Evolutionary conservation across 2,329 filamentous ascomycete species (phyloP).

Genomic region (Cladosporium sphaerospermum): DNA sequence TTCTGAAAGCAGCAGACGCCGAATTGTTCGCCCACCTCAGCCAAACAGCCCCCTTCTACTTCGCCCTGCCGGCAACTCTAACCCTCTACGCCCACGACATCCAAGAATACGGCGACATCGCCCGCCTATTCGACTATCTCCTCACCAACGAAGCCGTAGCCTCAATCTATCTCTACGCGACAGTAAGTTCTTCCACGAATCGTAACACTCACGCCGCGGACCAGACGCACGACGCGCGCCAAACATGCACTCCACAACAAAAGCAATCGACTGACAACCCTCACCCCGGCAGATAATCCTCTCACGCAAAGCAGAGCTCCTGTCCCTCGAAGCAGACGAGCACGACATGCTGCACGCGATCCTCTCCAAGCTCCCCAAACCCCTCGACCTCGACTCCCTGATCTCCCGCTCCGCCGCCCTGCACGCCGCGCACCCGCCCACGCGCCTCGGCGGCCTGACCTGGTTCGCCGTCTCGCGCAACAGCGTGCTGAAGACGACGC

Average conservation of each 20-base stretch:
- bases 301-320: slow-evolving; percentile 72
- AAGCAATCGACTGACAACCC: neutral
- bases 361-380: slow-evolving; percentile 77
- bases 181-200: slow-evolving; percentile 26
- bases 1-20: slow-evolving; percentile 67
- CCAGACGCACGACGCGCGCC: too few relatives aligned
- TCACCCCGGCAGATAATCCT: slow-evolving; percentile 60
- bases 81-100: slow-evolving; percentile 98
- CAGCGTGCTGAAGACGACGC: slow-evolving; percentile 82
- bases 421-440: slow-evolving; percentile 63
- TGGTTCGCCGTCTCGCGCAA: slow-evolving; percentile 68
- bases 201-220: neutral
- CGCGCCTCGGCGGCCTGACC: slow-evolving; percentile 54
- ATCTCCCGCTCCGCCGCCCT: slow-evolving; percentile 61
- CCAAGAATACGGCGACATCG: slow-evolving; percentile 79
- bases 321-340: slow-evolving; percentile 75
- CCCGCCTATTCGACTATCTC: slow-evolving; percentile 86
- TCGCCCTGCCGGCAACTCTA: slow-evolving; percentile 84
- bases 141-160: slow-evolving; percentile 83
- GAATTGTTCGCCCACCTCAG: slow-evolving; percentile 60
- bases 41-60: slow-evolving; percentile 63
- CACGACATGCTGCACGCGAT: slow-evolving; percentile 88
- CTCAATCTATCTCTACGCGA: slow-evolving; percentile 84
- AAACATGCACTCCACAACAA: too few relatives aligned
- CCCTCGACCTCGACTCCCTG: slow-evolving; percentile 72